Evolutionary conservation across 768 basidiomycete species (phyloP), one percentile per base, ranked within the genome.

Genomic region (Suillus tomentosus): DNA sequence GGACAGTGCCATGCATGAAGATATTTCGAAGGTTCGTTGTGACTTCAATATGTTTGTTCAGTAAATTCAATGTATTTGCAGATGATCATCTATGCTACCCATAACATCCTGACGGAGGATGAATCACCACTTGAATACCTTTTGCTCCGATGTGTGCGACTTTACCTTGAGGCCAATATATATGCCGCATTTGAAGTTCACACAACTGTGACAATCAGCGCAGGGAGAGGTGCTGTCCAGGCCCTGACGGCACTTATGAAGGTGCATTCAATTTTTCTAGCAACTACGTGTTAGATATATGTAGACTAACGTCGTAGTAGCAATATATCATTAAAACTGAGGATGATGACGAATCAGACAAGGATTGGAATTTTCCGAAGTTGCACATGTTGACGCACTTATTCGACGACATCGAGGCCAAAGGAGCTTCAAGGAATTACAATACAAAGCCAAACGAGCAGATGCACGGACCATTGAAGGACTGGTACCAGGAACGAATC

Each of bases 1-100:
- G 15, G 78, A 80, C 68, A 76, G 72, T 5, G 61, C 65, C 10
- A 80, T 80, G 64, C 72, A 71, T 53, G 75, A 77, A 59, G 78
- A 80, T 63, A 70, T 80, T 13, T 68, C 71, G 10, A 79, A 77
- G 70, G 79, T 79, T 39, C 15, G 34, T 63, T n/a, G 37, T 50
- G 7, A 34, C 61, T 34, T 53, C 14, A 57, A 27, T 27, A 13
- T 39, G 10, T 50, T 56, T 63, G 45, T 47, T 19, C 8, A 10
- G 6, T 6, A 34, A 78, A 4, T 75, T 73, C 67, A 69, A 8
- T 53, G 27, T 27, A 27, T 27, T 65, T 2, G 0, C 45, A 47
- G 45, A 47, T 47, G 45, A 47, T 47, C 70, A 74, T 47, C 1
- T 76, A 73, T 66, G 72, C 71, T 5, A 53, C 64, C 0, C 71